phyloP scores from a whole-genome alignment of 2,329 filamentous ascomycete species.

The Fusarium pseudonygamai region DNA sequence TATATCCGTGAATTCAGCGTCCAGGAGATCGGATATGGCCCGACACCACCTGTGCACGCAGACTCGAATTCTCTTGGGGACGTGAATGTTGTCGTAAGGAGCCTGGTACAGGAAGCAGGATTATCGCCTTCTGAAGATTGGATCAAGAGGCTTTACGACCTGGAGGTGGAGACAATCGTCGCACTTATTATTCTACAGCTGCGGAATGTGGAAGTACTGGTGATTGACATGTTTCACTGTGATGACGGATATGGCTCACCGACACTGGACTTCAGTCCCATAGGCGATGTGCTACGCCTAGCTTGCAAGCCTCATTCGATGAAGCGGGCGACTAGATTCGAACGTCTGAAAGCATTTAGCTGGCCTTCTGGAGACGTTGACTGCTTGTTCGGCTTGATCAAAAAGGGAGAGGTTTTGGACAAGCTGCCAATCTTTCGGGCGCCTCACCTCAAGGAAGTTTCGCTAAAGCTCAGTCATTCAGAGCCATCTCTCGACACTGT shows the following conservation, averaged over 20 bases:
- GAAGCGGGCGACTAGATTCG: not conserved
- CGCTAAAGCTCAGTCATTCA: not conserved
- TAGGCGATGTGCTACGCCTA: not conserved
- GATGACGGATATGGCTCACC: not conserved
- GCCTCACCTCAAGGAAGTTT: not conserved
- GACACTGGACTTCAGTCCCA: not conserved
- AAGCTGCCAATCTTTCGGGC: not conserved
- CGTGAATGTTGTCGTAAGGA: not conserved
- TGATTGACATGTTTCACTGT: not conserved
- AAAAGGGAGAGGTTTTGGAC: not conserved
- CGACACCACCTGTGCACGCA: not conserved
- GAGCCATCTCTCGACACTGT: not conserved
- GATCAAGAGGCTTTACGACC: not conserved
- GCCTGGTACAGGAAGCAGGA: not conserved
- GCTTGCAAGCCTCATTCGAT: not conserved
- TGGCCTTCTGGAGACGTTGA: not conserved
- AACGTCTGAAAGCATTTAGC: not conserved
- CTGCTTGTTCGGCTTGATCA: not conserved
- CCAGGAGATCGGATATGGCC: not conserved
- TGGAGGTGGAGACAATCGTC: accelerated
- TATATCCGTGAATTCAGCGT: not conserved
- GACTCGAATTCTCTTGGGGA: not conserved
- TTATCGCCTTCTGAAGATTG: not conserved
- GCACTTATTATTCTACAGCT: not conserved
- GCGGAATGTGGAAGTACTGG: not conserved